A percentile compares a stretch with the other conserved stretches of the same genome.
phyloP scores from a whole-genome alignment of 176 grass and related monocot genomes.

The Guadua angustifolia region DNA sequence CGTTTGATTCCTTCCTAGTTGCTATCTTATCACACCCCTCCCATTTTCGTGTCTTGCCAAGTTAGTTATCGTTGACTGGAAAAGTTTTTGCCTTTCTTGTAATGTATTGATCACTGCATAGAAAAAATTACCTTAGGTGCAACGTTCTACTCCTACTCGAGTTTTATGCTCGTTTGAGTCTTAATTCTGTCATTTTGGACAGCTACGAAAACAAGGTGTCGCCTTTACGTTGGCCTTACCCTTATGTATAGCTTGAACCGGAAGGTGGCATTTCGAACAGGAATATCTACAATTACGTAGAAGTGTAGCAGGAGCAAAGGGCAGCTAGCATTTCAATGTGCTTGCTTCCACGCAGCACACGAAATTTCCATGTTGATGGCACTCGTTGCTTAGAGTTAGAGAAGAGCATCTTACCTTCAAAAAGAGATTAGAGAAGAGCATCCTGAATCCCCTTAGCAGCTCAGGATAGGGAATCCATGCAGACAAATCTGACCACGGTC shows the following conservation, averaged over 20 bases:
- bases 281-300: neutral
- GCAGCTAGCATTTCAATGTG: too few species aligned
- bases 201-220: neutral
- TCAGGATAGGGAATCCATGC: too few species aligned
- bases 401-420: too few species aligned
- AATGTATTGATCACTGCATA: neutral
- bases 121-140: neutral
- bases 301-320: neutral
- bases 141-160: neutral
- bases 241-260: neutral
- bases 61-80: constrained; percentile 37
- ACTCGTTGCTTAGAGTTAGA: neutral
- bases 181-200: neutral
- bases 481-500: too few species aligned
- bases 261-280: neutral
- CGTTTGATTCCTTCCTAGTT: constrained; percentile 41
- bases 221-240: neutral
- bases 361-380: neutral
- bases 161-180: neutral
- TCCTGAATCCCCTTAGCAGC: too few species aligned
- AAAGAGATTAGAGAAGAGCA: too few species aligned
- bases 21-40: neutral
- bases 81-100: neutral
- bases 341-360: neutral
- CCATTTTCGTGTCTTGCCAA: constrained; percentile 28